phyloP scores from a whole-genome alignment of 2,329 filamentous ascomycete species.

The Lachnellula cervina region DNA sequence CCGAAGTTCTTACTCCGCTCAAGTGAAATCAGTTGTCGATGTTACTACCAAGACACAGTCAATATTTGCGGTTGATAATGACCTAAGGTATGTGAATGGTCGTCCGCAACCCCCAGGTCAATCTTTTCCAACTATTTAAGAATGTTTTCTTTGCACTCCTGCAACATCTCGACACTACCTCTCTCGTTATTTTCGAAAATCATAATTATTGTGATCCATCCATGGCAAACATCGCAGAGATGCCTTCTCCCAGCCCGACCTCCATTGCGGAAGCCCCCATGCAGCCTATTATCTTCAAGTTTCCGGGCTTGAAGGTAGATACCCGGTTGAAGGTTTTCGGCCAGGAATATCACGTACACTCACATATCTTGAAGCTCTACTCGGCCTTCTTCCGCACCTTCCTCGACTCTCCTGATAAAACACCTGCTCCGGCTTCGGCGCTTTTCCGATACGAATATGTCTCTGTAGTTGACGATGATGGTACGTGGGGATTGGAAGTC shows the following conservation, averaged over 20 bases:
- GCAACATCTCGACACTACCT: too few species aligned
- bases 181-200: too few species aligned
- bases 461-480: conserved; percentile 12
- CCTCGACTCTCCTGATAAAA: conserved; percentile 13
- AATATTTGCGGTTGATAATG: too few species aligned
- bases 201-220: too few species aligned
- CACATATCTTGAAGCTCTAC: conserved; percentile 6
- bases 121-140: too few species aligned
- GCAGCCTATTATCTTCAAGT: background rate
- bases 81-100: too few species aligned
- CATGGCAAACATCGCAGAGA: background rate
- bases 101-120: too few species aligned
- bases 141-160: too few species aligned
- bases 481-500: conserved; percentile 11
- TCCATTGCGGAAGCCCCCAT: background rate
- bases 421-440: background rate
- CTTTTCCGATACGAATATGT: conserved; percentile 14
- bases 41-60: too few species aligned
- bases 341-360: conserved; percentile 6
- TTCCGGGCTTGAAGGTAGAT: background rate
- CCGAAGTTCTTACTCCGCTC: too few species aligned
- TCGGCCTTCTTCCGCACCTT: conserved; percentile 11
- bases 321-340: conserved; percentile 4
- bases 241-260: background rate
- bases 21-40: too few species aligned